Evolutionary conservation across 164 flowering plant species (phyloP), one percentile per base, ranked within the genome.

Genomic region (Protea cynaroides): DNA sequence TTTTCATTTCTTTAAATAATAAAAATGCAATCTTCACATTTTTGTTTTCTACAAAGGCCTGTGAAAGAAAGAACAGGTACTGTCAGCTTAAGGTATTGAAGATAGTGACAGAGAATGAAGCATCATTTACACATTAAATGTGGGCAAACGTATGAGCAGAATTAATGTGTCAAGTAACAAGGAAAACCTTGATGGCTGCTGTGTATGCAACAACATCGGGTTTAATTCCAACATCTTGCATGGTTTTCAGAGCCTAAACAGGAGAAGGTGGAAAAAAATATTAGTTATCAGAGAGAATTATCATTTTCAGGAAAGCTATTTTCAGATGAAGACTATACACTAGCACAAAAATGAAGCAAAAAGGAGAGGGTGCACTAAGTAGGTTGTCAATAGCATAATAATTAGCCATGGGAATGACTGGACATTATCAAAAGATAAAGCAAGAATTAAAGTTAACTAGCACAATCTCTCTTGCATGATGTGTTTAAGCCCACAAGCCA

Each of bases 151-250:
- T 23, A 36, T 14, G 66, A 60, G 36, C 63, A 47, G 59, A 36
- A 1, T 24, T 19, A 65, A 21, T 44, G 13, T 21, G 25, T 58
- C 8, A 24, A 66, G 23, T 67, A 61, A 64, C 15, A 51, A 24
- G 19, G 53, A 29, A 15, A 40, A 92, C 98, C 96, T 90, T 89
- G 54, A 92, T 89, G 49, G 88, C 86, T 65, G 92, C 80, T 61
- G 98, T 87, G 67, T 89, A 92, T 49, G 96, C 82, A 62, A 92
- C 68, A 56, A 89, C 93, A 73, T 92, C 98, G 61, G 96, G 93
- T 59, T 74, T 78, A 57, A 79, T 63, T 71, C 92, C 91, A 72
- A 72, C 73, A 58, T 70, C 76, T 52, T 70, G 82, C 96, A 89
- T 92, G 47, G 73, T 72, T 71, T 71, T 82, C 75, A 89, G 72